Percentiles rank a stretch among this genome's conserved stretches.
These are phyloP conservation scores for Aurantiochytrium sp. DNA, from an alignment of 108 stramenopile genomes.

Conservation along the genomic window DNA sequence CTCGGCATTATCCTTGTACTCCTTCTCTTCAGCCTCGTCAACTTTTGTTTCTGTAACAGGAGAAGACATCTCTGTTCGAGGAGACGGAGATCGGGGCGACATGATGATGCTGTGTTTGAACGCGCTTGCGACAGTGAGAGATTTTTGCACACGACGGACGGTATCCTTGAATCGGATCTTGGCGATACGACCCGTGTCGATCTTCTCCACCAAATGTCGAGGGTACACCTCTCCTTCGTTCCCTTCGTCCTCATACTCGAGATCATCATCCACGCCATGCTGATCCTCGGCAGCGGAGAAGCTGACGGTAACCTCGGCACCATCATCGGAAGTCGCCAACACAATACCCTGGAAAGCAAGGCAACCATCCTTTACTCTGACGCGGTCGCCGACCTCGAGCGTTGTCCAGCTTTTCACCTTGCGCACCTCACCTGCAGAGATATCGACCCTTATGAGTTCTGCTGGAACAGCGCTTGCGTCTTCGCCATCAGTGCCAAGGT, in stretches of 20 bases:
- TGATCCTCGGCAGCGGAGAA: not conserved
- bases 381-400: constrained; percentile 4
- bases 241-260: not conserved
- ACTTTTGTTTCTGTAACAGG: not conserved
- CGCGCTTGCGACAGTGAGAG: not conserved
- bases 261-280: not conserved
- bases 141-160: not conserved
- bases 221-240: not conserved
- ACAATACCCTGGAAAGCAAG: constrained; percentile 2
- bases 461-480: too few relatives aligned
- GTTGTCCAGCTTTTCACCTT: not conserved
- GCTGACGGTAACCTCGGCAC: not conserved
- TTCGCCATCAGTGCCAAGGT: too few relatives aligned
- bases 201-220: not conserved
- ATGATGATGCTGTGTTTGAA: not conserved
- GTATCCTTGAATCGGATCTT: not conserved
- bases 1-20: not conserved
- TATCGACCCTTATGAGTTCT: not conserved
- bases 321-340: not conserved
- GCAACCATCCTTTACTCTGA: not conserved
- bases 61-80: not conserved
- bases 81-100: not conserved
- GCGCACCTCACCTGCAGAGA: not conserved
- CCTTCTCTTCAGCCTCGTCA: not conserved
- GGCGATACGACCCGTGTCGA: not conserved